Conservation (phyloP, 306 rosid species). For the Biancaea sappan region DNA sequence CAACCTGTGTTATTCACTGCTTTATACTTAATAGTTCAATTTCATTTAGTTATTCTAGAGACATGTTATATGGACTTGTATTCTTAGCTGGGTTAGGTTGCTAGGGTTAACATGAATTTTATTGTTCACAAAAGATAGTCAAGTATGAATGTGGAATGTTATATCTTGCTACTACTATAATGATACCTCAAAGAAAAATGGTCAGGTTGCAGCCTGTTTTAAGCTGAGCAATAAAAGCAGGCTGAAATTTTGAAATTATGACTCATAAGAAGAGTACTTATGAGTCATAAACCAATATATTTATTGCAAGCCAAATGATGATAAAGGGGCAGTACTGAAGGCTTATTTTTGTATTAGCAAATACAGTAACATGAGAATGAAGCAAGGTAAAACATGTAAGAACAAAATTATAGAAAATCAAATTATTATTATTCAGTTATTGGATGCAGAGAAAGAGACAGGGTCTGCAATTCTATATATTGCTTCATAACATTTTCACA, state of each 20-base stretch:
- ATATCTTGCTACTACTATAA: neutral
- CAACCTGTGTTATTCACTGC: neutral
- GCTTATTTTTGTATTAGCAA: neutral
- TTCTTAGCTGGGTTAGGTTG: neutral
- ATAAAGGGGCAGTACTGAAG: neutral
- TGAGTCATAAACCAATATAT: neutral
- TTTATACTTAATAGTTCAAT: neutral
- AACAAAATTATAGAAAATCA: neutral
- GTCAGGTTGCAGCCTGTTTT: neutral
- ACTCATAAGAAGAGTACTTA: neutral
- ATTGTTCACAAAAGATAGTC: neutral
- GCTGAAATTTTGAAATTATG: neutral
- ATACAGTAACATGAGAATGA: neutral
- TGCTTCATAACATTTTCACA: neutral
- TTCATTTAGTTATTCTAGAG: neutral
- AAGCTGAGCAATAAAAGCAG: neutral
- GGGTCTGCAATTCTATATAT: neutral
- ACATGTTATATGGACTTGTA: neutral
- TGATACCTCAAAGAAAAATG: neutral
- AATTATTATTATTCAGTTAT: neutral
- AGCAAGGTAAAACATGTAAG: neutral
- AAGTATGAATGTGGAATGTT: neutral
- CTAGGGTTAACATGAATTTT: neutral
- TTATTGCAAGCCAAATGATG: neutral
- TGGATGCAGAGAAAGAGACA: neutral